Evolutionary conservation across 768 basidiomycete species (phyloP), one percentile per base, ranked within the genome.

Genomic region (Tulasnella sp.): DNA sequence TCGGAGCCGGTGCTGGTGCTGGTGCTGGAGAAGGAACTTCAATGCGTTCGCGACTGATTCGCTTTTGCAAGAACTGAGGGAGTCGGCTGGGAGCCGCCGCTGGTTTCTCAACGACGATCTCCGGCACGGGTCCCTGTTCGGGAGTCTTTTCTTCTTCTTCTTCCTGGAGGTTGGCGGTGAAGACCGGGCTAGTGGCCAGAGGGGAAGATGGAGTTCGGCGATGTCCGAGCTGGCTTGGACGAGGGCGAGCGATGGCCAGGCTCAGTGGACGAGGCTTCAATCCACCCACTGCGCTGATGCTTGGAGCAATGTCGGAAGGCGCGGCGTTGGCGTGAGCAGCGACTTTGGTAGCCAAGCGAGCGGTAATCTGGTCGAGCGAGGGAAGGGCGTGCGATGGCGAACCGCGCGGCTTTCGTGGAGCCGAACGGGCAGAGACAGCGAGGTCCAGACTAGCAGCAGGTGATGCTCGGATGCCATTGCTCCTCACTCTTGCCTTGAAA

Each of bases 351-450:
- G 79, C 79, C 72, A 93, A 83, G 82, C 89, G 92, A 60, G 93
- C 91, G 44, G 91, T 90, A 80, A 94, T 94, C 83, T 94, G 91
- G 82, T 93, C 93, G 81, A 95, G 90, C 37, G 93, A 94, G 31
- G 93, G 93, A 50, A 91, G 58, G 20, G 84, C 64, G 31, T 76
- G 77, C 73, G 69, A n/a, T 76, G 60, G 72, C 76, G 77, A 58
- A 78, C 24, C 72, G 72, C 74, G 73, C 80, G 31, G 81, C 82
- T n/a, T 83, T 78, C 46, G 84, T 81, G n/a, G 78, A 74, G 40
- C 85, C 75, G 86, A 85, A 87, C 24, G 88, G 83, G 75, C 89
- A 88, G 72, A 41, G 22, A 80, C 75, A 28, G 41, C 41, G 22
- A 74, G 75, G 54, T 74, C 46, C 48, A 74, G 34, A 14, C 46